These are phyloP conservation scores for Gossypium raimondii DNA, from an alignment of 345 rosid genomes.

Conservation along the genomic window DNA sequence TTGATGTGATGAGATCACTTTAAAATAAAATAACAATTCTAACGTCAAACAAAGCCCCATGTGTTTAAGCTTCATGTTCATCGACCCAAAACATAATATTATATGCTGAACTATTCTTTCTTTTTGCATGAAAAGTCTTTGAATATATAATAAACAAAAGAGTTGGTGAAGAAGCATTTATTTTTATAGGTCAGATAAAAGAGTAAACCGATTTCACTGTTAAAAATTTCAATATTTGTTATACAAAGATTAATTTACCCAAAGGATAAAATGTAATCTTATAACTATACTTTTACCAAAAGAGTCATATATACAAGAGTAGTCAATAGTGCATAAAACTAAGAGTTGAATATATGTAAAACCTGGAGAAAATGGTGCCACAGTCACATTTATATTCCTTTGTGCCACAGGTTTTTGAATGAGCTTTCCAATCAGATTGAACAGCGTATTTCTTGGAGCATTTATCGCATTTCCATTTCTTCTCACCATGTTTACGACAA, in stretches of 20 bases:
- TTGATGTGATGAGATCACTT: slow-evolving; percentile 24
- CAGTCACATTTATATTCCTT: slow-evolving; percentile 67
- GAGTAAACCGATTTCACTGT: fast-evolving
- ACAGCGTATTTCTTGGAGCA: slow-evolving; percentile 69
- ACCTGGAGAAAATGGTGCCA: slow-evolving; percentile 62
- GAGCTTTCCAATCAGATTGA: slow-evolving; percentile 67
- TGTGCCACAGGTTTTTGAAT: slow-evolving; percentile 60
- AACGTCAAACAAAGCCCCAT: background rate
- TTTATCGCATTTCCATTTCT: slow-evolving; percentile 63
- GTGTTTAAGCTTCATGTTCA: background rate
- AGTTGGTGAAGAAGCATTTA: too few species aligned
- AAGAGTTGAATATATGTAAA: background rate
- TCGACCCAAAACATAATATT: background rate
- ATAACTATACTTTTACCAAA: too few species aligned
- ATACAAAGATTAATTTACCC: too few species aligned
- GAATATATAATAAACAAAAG: too few species aligned
- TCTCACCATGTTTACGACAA: slow-evolving; percentile 63
- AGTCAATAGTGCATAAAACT: too few species aligned
- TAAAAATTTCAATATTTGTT: too few species aligned
- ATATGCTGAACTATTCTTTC: background rate
- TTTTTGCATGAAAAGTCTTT: background rate
- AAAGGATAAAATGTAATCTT: too few species aligned
- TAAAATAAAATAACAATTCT: background rate
- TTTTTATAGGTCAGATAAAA: too few species aligned
- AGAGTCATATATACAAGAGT: too few species aligned